Base-by-base conservation (phyloP, 495 filamentous ascomycete species). In the Cercophora newfieldiana region DNA sequence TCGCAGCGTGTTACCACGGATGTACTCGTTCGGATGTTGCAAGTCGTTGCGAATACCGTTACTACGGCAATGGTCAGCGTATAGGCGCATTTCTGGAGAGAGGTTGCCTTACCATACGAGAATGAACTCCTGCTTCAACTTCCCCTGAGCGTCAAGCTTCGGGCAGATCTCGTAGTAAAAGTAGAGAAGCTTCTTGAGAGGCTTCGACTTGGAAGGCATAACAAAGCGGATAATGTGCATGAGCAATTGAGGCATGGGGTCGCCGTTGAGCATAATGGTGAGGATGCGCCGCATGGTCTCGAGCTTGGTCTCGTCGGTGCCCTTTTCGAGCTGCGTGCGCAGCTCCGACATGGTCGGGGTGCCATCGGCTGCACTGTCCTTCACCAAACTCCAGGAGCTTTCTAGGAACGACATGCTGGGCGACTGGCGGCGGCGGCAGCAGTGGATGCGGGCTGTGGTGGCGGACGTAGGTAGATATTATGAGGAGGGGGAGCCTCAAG, bases 141-240 rank as follows among this genome's bases (percentile, higher is more conserved):
- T 98, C 72, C 96, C 96, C 68, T 80, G 87, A 25, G 88, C 82
- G 78, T 98, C 96, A 49, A 89, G 89, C 77, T 99, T 99, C 26
- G 96, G 96, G 77, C 95, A 98, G 72, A 98, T 94, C 80, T 99
- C 96, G 78, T 97, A 97, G 82, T 97, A 99, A 78, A 98, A 94
- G 80, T 99, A 99, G 18, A 99, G 86, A 49, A 99, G 81, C 81
- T 98, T 98, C 86, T 99, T 99, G 71, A 99, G 82, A n/a, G 88
- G 81, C 79, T 98, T 98, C 80, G 89, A 92, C 82, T 91, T 97
- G 63, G 92, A 94, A 1, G 96, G 96, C 96, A 98, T 98, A 68
- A 99, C 92, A 78, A 98, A 98, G 77, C 95, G 91, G 81, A 99
- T 98, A 74, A 99, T 98, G 80, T 97, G 96, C 96, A 99, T 99